Evolutionary conservation across 2,329 filamentous ascomycete species (phyloP), one percentile per base, ranked within the genome.

Genomic region (Thermothelomyces thermophilus): DNA sequence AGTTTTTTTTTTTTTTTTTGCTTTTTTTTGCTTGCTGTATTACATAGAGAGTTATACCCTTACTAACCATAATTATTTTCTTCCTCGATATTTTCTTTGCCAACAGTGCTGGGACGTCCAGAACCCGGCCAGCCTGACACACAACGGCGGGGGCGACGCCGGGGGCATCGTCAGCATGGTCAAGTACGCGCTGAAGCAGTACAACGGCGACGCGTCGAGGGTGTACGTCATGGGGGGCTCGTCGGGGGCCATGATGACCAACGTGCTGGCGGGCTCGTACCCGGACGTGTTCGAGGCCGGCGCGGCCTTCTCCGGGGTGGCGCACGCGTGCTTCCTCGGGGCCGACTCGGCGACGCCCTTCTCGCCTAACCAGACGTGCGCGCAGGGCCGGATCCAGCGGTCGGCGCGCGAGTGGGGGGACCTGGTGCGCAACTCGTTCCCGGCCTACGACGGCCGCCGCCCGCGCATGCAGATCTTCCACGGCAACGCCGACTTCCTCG

Each of bases 81-180:
- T n/a, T n/a, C n/a, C n/a, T n/a, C n/a, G n/a, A n/a, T n/a, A n/a
- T n/a, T n/a, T n/a, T n/a, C n/a, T 35, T 7, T 10, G 4, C 10
- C 11, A n/a, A 7, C 24, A 46, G 36, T 80, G 76, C 63, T 80
- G 76, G 76, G 77, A 80, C 53, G 75, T 79, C 5, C 68, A 71
- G 11, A 73, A 68, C 34, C 58, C 66, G 2, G 60, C 58, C 13
- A 68, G 70, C 1, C 65, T 79, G 1, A 72, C 70, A 2, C 75
- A 77, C 55, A 66, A 73, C 52, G 70, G 68, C 8, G 74, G 74
- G 14, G 73, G 74, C 16, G 74, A 79, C 61, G 71, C 68, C 10
- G 68, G 70, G 24, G 68, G 69, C 1, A 75, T 79, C 54, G 68
- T 72, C 26, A 74, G 70, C 58, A 77, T 78, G 75, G 73, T 78